Base-by-base conservation (phyloP, 2,329 filamentous ascomycete genomes). In the Bipolaris gigantea region DNA sequence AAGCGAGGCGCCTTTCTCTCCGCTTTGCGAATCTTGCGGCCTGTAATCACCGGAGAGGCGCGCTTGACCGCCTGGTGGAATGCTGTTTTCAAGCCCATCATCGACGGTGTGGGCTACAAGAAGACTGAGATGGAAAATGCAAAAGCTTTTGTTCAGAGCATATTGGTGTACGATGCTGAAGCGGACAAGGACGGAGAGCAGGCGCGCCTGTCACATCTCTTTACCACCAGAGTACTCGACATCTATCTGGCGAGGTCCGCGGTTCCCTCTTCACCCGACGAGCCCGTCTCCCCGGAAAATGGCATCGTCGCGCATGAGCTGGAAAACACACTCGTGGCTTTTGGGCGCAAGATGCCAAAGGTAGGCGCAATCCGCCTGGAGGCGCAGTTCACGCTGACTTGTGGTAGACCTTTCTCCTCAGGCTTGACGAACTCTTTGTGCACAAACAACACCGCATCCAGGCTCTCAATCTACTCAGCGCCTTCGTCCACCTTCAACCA, bases 401-500 rank as follows among this genome's bases (percentile, higher is more conserved):
- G 8, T n/a, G 1, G 1, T 59, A 88, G 83, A 81, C 87, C 55
- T 83, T 93, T 48, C 83, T 93, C 67, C 77, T 77, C 11, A 80
- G 83, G 1, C 74, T 93, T 19, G 83, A 92, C 66, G 79, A 79
- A 40, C 86, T 86, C 57, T 82, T 94, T 55, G 77, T 87, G 23
- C 83, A 85, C 57, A 85, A 81, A 57, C 80, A 84, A 18, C 82
- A 85, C 55, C 85, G 90, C 18, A 81, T 85, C 50, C 83, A 84
- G 56, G 81, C 85, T 8, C 74, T 92, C 27, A 82, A 83, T 16
- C 80, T 94, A 10, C 77, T 94, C 15, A 86, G 85, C 66, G 84
- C 87, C 40, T 92, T 91, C 60, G 82, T 94, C 34, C 84, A 87
- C 59, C 83, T 85, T 54, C 87, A 91, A 61, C 88, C 89, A n/a